Conservation (phyloP, 352 stramenopile species). For the Pythium sp. region DNA sequence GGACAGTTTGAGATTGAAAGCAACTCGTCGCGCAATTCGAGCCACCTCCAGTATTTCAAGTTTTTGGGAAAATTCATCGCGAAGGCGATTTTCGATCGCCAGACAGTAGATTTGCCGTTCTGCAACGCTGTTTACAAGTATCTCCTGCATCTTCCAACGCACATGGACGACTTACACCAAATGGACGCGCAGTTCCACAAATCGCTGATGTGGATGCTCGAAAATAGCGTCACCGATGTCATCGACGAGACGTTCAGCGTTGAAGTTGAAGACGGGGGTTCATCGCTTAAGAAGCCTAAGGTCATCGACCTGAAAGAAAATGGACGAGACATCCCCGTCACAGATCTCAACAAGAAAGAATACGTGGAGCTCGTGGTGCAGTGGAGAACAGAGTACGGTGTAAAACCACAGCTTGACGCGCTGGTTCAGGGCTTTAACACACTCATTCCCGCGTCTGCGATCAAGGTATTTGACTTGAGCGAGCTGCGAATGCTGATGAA, state of each 20-base stretch:
- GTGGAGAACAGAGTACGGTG: slow-evolving; percentile 57
- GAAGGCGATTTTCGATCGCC: slow-evolving; percentile 86
- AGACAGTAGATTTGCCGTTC: slow-evolving; percentile 79
- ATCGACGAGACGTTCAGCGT: slow-evolving; percentile 89
- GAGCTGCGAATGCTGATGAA: slow-evolving; percentile 50
- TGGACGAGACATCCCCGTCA: slow-evolving; percentile 59
- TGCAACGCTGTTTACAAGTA: slow-evolving; percentile 75
- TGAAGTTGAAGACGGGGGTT: slow-evolving; percentile 26
- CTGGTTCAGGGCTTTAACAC: slow-evolving; percentile 48
- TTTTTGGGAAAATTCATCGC: slow-evolving; percentile 79
- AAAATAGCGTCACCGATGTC: slow-evolving; percentile 73
- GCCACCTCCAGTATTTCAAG: slow-evolving; percentile 43
- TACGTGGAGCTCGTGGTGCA: slow-evolving; percentile 67
- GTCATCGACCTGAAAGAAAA: slow-evolving; percentile 65
- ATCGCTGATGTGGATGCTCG: slow-evolving; percentile 84
- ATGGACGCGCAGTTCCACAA: slow-evolving; percentile 82
- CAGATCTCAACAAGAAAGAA: slow-evolving; percentile 72
- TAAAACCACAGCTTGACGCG: slow-evolving; percentile 54
- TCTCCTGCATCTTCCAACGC: slow-evolving; percentile 39
- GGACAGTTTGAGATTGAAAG: slow-evolving; percentile 51
- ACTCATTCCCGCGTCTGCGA: slow-evolving; percentile 39
- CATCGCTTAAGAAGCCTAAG: slow-evolving; percentile 15
- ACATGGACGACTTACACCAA: slow-evolving; percentile 59
- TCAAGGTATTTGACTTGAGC: slow-evolving; percentile 47
- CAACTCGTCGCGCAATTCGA: slow-evolving; percentile 25